Evolutionary conservation across 2,329 filamentous ascomycete genomes (phyloP).

Genomic region (Arachnopeziza araneosa): DNA sequence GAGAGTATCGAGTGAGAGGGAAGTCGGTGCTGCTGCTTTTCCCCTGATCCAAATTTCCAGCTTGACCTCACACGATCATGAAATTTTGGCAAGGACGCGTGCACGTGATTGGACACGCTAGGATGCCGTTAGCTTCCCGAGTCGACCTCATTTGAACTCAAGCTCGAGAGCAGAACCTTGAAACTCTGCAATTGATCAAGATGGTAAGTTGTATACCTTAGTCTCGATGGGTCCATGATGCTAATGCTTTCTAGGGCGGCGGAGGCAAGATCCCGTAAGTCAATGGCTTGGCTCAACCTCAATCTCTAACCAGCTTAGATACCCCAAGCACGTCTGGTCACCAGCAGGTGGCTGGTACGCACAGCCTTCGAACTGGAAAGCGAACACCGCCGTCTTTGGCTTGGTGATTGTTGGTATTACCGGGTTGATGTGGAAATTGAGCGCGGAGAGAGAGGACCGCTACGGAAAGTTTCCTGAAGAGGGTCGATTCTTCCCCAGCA

Average conservation of each 20-base stretch:
- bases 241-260: conserved; percentile 59
- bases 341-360: conserved; percentile 96
- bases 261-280: conserved; percentile 70
- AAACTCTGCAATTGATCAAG: conserved; percentile 37
- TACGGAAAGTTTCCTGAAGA: conserved; percentile 66
- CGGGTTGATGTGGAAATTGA: conserved; percentile 63
- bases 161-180: conserved; percentile 7
- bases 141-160: conserved; percentile 13
- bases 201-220: conserved; percentile 47
- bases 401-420: conserved; percentile 63
- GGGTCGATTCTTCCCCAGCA: conserved; percentile 74
- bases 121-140: conserved; percentile 7
- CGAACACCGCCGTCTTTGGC: conserved; percentile 76
- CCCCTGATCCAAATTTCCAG: conserved; percentile 21
- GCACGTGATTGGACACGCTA: conserved; percentile 15
- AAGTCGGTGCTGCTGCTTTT: conserved; percentile 12
- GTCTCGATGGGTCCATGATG: conserved; percentile 4
- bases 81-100: neutral
- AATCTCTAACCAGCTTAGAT: conserved; percentile 46
- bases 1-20: conserved; percentile 10
- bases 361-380: conserved; percentile 91
- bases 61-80: conserved; percentile 14
- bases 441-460: conserved; percentile 67
- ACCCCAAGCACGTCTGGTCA: conserved; percentile 99
- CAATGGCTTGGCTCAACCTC: conserved; percentile 15